phyloP scores from a whole-genome alignment of 1,284 basidiomycete genomes.

The Leccinum fallax region DNA sequence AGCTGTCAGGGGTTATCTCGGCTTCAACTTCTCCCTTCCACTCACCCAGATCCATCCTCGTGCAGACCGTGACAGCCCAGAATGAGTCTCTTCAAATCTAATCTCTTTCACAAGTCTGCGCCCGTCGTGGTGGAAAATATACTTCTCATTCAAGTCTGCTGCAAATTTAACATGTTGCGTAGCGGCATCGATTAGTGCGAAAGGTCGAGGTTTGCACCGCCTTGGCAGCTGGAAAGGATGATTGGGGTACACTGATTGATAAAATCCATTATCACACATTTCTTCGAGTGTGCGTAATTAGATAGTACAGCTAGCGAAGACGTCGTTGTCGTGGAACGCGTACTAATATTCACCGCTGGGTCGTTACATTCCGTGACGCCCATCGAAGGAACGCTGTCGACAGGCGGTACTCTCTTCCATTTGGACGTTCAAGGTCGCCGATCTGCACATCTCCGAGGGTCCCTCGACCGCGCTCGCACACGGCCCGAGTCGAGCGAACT shows the following conservation, averaged over 20 bases:
- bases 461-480: background rate
- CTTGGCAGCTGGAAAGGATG: background rate
- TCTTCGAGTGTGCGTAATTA: background rate
- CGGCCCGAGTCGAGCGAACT: background rate
- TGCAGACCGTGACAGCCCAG: background rate
- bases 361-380: background rate
- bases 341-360: background rate
- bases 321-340: background rate
- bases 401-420: background rate
- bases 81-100: background rate
- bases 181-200: background rate
- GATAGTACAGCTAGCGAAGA: background rate
- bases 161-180: background rate
- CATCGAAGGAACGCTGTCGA: background rate
- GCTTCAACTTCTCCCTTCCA: no score
- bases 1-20: no score
- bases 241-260: background rate
- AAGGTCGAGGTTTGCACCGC: background rate
- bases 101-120: background rate
- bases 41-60: background rate
- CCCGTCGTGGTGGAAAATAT: background rate
- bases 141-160: background rate
- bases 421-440: background rate
- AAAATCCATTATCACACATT: background rate
- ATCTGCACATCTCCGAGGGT: background rate